Conservation (phyloP, 257 asterid genomes). For the Scutellaria galericulata region DNA sequence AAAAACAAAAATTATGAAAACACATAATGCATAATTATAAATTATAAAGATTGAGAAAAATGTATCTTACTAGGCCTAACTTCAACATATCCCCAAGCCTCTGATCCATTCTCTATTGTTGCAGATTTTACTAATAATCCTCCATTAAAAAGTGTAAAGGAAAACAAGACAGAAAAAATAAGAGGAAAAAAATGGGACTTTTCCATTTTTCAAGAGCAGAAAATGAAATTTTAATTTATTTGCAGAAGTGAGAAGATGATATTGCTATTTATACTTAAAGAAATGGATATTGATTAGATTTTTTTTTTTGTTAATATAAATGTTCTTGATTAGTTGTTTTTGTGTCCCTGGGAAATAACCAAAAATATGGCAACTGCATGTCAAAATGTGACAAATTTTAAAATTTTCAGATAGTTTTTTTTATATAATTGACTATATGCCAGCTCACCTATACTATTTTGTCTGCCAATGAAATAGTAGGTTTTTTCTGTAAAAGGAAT, state of each 20-base stretch:
- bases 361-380: no score
- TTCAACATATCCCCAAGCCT: slow-evolving; percentile 93
- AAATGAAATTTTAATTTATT: neutral
- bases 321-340: no score
- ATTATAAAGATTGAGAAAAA: neutral
- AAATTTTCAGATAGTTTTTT: no score
- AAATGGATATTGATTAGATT: no score
- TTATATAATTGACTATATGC: no score
- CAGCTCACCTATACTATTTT: no score
- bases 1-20: neutral
- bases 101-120: slow-evolving; percentile 70
- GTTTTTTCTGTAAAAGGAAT: no score
- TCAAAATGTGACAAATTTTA: no score
- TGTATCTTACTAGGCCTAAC: slow-evolving; percentile 80
- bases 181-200: slow-evolving; percentile 44
- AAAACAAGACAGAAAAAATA: slow-evolving; percentile 26
- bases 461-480: no score
- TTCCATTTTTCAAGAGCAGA: slow-evolving; percentile 39
- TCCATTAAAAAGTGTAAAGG: slow-evolving; percentile 39
- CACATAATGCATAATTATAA: neutral
- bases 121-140: slow-evolving; percentile 43
- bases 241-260: slow-evolving; percentile 15
- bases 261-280: no score
- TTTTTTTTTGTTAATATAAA: no score
- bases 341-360: no score